A percentile compares a stretch with the other conserved stretches of the same genome.
Evolutionary conservation across 2,329 filamentous ascomycete species (phyloP).

Genomic region (Curvularia hawaiiensis): DNA sequence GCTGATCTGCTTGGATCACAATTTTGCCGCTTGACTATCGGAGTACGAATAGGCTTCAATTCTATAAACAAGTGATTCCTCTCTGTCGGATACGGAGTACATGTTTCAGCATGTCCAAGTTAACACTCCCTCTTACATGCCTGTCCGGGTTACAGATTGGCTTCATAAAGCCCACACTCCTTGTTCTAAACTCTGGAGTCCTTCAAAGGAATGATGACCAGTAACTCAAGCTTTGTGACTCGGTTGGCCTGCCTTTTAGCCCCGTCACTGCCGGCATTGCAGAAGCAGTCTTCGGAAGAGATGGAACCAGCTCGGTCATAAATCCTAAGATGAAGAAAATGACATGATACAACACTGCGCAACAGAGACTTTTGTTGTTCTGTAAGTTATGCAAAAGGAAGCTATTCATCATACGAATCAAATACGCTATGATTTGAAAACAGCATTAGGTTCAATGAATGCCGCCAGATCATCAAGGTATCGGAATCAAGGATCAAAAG

Average conservation of each 20-base stretch:
- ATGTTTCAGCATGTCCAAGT: background rate
- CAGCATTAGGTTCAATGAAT: background rate
- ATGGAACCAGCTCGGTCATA: background rate
- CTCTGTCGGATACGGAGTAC: background rate
- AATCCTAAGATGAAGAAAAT: background rate
- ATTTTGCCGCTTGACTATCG: background rate
- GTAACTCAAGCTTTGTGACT: background rate
- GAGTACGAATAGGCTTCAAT: background rate
- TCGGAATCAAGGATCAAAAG: background rate
- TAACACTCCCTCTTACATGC: background rate
- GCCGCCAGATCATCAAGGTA: background rate
- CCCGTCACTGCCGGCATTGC: background rate
- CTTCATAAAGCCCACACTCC: background rate
- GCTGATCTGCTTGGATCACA: background rate
- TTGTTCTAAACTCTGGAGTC: background rate
- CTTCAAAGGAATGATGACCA: background rate
- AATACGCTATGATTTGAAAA: background rate
- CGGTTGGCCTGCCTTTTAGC: background rate
- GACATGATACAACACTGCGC: background rate
- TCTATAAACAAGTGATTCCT: background rate
- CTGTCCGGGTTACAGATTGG: background rate
- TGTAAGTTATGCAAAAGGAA: background rate
- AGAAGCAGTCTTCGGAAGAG: background rate
- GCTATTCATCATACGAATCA: background rate
- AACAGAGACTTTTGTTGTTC: background rate